These are phyloP conservation scores for Phaffia rhodozyma DNA, from an alignment of 1,284 basidiomycete genomes.

Conservation along the genomic window DNA sequence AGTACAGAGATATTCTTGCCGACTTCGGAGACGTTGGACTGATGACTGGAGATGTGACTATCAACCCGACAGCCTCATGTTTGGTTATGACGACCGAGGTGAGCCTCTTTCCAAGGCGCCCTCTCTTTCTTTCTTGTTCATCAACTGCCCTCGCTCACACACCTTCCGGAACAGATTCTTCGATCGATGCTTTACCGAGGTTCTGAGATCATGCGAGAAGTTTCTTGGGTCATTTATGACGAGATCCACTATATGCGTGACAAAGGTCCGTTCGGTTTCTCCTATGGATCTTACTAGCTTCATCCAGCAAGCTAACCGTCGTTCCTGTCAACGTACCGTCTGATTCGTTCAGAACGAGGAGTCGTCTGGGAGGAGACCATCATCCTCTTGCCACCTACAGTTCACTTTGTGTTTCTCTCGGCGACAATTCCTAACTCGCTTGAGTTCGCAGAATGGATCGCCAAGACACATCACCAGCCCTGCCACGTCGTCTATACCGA, in stretches of 20 bases:
- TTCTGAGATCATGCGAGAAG: conserved; percentile 98
- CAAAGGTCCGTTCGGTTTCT: conserved; percentile 38
- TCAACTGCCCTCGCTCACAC: conserved; percentile 2
- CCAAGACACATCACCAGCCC: conserved; percentile 90
- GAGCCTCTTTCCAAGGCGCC: conserved; percentile 23
- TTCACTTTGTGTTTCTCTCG: conserved; percentile 98
- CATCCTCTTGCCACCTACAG: conserved; percentile 88
- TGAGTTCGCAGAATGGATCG: conserved; percentile 99
- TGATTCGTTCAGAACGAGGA: conserved; percentile 37
- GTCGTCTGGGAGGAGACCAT: conserved; percentile 70
- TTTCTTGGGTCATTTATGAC: conserved; percentile 99
- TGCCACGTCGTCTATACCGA: conserved; percentile 99
- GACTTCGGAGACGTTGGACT: conserved; percentile 96
- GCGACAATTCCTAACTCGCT: conserved; percentile 99
- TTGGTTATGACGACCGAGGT: conserved; percentile 99
- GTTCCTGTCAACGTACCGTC: not conserved
- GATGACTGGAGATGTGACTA: conserved; percentile 99
- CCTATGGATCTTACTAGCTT: not conserved
- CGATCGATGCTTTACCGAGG: conserved; percentile 98
- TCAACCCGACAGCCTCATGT: conserved; percentile 93
- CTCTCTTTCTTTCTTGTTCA: not conserved
- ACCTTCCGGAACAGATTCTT: conserved; percentile 56
- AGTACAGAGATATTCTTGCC: conserved; percentile 93
- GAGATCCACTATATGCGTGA: conserved; percentile 99
- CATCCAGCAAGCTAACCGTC: not conserved